Evolutionary conservation across 148 eudicot species (phyloP), one percentile per base, ranked within the genome.

Genomic region (Fallopia convolvulus): DNA sequence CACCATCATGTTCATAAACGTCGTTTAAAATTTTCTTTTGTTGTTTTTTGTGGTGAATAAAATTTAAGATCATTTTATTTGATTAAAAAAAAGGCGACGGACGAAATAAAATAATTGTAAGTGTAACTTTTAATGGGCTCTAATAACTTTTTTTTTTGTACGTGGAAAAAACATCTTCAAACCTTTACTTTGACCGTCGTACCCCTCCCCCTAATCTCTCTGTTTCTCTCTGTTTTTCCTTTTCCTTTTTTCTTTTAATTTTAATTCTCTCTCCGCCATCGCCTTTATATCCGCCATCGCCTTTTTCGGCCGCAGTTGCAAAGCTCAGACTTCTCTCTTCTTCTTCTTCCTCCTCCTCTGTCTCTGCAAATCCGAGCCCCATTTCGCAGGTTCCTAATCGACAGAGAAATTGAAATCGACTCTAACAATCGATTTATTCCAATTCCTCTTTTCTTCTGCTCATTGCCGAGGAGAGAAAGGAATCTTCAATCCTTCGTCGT

Each of bases 271-370:
- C 72, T 68, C 39, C 39, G 3, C 72, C 40, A 46, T 46, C 42
- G 39, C 46, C 72, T 68, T 68, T 68, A 68, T 68, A 68, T 68
- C 39, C 72, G 72, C 72, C 72, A 68, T 68, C 72, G 72, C 72
- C 72, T 36, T 68, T 68, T 68, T 39, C 4, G 8, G 70, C 70
- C 39, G 70, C 70, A 26, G 39, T 61, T 61, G 17, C 70, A 4
- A 63, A 63, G 70, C 70, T 63, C 70, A 26, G 70, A 63, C 70
- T 63, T 30, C 70, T 61, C 68, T 63, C 70, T 63, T 32, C 30
- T 3, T 33, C 70, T 63, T 63, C 15, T 63, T 63, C 70, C 0
- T 30, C 21, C 12, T 21, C 65, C 65, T 23, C 65, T 23, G 65
- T 58, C 39, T 20, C 56, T 50, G 18, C 56, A 50, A 50, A 50